Conservation (phyloP, 257 asterid genomes). For the Orobanche coerulescens region DNA sequence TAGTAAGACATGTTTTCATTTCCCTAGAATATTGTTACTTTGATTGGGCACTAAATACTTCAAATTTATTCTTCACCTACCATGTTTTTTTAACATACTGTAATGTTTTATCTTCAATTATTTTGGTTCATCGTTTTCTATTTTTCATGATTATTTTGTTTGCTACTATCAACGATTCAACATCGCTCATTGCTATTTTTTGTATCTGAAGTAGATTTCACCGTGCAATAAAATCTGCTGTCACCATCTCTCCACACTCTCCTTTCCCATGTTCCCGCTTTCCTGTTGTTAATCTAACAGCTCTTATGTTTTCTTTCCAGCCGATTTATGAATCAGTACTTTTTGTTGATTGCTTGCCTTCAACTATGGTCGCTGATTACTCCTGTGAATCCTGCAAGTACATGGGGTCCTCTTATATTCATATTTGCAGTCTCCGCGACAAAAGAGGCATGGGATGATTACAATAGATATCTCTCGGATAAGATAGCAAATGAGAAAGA, state of each 20-base stretch:
- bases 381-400: conserved; percentile 99
- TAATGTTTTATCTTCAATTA: neutral
- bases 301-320: conserved; percentile 42
- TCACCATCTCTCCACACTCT: conserved; percentile 1
- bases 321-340: conserved; percentile 99
- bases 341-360: conserved; percentile 98
- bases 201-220: neutral
- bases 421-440: conserved; percentile 97
- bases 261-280: neutral
- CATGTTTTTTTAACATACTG: neutral
- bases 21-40: neutral
- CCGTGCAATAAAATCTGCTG: neutral
- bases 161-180: neutral
- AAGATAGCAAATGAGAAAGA: conserved; percentile 96
- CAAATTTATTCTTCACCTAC: conserved; percentile 10
- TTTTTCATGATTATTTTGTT: conserved; percentile 10
- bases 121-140: neutral
- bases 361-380: conserved; percentile 98
- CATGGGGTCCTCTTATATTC: conserved; percentile 99
- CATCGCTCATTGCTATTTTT: neutral
- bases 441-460: conserved; percentile 99
- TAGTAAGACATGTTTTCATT: neutral
- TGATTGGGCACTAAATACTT: conserved; percentile 7
- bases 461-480: conserved; percentile 87
- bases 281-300: conserved; percentile 23